Evolutionary conservation across 345 rosid genomes (phyloP).

Genomic region (Eucalyptus sp.): DNA sequence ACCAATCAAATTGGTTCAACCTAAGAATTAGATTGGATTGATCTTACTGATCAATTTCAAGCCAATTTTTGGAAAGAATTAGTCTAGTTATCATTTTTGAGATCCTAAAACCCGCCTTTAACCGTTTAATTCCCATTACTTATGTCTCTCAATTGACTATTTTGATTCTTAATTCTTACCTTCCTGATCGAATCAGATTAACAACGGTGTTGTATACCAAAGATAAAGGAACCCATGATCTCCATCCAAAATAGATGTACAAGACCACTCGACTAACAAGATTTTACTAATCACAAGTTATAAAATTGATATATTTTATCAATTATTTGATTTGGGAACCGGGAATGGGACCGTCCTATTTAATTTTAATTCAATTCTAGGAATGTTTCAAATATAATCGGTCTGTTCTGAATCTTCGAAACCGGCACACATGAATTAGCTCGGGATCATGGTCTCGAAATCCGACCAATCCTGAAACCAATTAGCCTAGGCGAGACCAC

Average conservation of each 20-base stretch:
- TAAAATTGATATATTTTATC: neutral
- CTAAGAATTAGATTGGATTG: neutral
- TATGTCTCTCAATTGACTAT: neutral
- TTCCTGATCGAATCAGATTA: neutral
- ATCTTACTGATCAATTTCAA: neutral
- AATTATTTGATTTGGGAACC: neutral
- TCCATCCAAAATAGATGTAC: neutral
- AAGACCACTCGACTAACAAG: neutral
- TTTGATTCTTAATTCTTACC: neutral
- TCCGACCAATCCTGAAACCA: neutral
- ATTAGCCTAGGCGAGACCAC: neutral
- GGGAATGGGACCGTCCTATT: accelerated
- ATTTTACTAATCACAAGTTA: neutral
- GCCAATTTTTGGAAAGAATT: neutral
- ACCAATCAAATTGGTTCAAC: neutral
- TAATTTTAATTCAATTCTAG: accelerated
- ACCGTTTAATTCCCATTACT: neutral
- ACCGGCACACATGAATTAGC: neutral
- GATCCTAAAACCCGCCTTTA: neutral
- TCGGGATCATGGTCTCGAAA: neutral
- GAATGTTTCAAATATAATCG: neutral
- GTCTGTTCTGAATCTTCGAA: accelerated
- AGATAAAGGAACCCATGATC: neutral
- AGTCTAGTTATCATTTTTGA: accelerated
- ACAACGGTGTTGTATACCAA: accelerated